A percentile compares a stretch with the other conserved stretches of the same genome.
Evolutionary conservation across 345 rosid genomes (phyloP).

Genomic region (Dipteronia sinensis): DNA sequence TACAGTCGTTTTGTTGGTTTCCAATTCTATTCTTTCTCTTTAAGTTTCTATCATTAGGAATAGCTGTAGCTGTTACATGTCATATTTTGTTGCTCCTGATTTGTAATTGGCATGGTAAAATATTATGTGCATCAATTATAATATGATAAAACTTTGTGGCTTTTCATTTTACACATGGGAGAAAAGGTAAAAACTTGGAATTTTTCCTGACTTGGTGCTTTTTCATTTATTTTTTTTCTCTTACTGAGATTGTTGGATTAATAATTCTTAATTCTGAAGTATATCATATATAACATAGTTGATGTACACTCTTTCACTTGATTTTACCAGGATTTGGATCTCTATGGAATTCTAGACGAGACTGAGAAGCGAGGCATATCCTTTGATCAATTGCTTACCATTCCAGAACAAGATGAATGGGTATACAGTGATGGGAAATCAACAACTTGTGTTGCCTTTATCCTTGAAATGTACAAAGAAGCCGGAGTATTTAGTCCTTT

Average conservation of each 20-base stretch:
- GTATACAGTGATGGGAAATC: constrained; percentile 94
- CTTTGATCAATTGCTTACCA: constrained; percentile 82
- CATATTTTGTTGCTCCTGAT: neutral
- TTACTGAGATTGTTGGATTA: neutral
- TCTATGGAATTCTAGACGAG: constrained; percentile 74
- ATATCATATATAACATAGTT: neutral
- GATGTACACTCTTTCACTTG: neutral
- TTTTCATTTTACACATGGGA: neutral
- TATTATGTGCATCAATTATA: neutral
- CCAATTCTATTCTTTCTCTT: neutral
- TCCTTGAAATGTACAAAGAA: constrained; percentile 89
- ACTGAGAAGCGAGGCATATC: constrained; percentile 76
- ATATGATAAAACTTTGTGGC: neutral
- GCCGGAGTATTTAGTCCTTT: constrained; percentile 80
- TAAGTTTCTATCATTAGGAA: neutral
- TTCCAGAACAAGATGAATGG: constrained; percentile 97
- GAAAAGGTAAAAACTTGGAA: no score
- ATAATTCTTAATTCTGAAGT: neutral
- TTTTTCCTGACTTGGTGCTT: neutral
- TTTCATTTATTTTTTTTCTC: neutral
- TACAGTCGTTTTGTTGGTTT: neutral
- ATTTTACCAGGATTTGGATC: constrained; percentile 66
- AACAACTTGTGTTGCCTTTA: constrained; percentile 91
- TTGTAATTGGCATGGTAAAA: neutral
- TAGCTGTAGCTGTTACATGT: neutral